Base-by-base conservation (phyloP, 2,329 filamentous ascomycete species). In the Scedosporium dehoogii region DNA sequence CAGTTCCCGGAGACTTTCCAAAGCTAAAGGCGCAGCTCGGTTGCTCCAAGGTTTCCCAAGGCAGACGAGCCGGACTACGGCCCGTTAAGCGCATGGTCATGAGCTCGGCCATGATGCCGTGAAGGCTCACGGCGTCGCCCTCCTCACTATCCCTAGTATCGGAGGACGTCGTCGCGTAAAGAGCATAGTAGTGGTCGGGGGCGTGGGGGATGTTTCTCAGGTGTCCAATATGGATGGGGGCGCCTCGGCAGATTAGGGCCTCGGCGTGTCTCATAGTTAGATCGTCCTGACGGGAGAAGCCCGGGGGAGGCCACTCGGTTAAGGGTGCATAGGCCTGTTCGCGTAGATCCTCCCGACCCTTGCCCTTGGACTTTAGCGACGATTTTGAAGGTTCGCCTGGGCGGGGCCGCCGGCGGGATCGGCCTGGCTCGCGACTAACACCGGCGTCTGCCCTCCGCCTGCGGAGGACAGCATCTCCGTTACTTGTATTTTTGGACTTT, bases 11-110 rank as follows among this genome's bases (percentile, higher is more conserved):
- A 23, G 83, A 78, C 59, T 77, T 76, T 12, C 89, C 89, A 71
- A 85, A 88, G 66, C 81, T 83, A 70, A 88, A 89, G 0, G 85
- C 80, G 72, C 86, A 85, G 70, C 86, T 90, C 4, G 89, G 89
- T 68, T 91, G 87, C 69, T 92, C 89, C 27, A 91, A 76, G 1
- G 88, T 87, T 65, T 88, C 83, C 88, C 86, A 91, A 2, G 86
- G 87, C 64, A 77, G 71, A 2, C 71, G 69, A 55, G 81, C 75
- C 16, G 74, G 69, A 4, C 74, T 75, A 0, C 71, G 68, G 3
- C 78, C 77, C 63, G 78, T 74, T 14, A 81, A 73, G 27, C 78
- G 75, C 69, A 85, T 71, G 1, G 81, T 84, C 77, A 83, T 84
- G 67, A 85, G 78, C 71, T 84, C 79, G 7, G 76, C 79, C 82